phyloP scores from a whole-genome alignment of 164 flowering plant species.

The Akebia trifoliata region DNA sequence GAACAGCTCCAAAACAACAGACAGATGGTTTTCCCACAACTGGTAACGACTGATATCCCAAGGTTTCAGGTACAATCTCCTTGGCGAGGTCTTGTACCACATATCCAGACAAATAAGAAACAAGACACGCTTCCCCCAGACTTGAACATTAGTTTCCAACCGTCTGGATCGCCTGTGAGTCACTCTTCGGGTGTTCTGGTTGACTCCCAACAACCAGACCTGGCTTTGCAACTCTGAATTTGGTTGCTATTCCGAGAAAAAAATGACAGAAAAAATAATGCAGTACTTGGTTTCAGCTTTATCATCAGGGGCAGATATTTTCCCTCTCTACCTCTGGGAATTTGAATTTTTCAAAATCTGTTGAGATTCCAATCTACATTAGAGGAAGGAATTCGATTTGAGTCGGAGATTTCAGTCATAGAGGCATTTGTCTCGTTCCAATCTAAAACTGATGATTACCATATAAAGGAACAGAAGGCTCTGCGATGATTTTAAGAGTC shows the following conservation, averaged over 20 bases:
- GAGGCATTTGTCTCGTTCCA: too few relatives aligned
- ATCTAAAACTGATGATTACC: too few relatives aligned
- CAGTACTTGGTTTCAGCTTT: too few relatives aligned
- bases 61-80: conserved; percentile 55
- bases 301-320: background rate
- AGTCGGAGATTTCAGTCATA: too few relatives aligned
- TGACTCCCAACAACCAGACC: conserved; percentile 93
- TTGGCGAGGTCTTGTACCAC: conserved; percentile 53
- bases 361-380: too few relatives aligned
- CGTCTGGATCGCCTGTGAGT: conserved; percentile 67
- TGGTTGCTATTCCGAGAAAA: too few relatives aligned
- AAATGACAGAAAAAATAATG: background rate
- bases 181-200: conserved; percentile 50
- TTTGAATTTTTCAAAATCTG: too few relatives aligned
- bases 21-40: conserved; percentile 44
- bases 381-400: too few relatives aligned
- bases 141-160: conserved; percentile 74
- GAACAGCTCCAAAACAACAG: conserved; percentile 41
- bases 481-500: too few relatives aligned
- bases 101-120: conserved; percentile 45
- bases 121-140: conserved; percentile 80
- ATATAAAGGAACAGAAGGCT: too few relatives aligned
- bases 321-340: too few relatives aligned
- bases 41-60: conserved; percentile 43
- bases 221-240: conserved; percentile 85